Evolutionary conservation across 192 early-diverging fungal species (phyloP).

Genomic region (Gonapodya prolifera): DNA sequence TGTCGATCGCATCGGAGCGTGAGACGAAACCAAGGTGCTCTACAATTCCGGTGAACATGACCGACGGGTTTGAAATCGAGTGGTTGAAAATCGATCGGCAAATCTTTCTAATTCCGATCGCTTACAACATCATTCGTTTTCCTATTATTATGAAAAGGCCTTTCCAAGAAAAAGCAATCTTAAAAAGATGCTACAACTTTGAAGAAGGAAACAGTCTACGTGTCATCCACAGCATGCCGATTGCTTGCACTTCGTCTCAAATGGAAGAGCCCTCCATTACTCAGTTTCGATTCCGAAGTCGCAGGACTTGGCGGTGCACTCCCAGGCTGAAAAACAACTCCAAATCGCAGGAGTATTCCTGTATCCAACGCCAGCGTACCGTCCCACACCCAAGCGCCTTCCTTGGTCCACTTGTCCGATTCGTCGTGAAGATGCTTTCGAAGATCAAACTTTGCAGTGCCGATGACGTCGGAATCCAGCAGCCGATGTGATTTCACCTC

Average conservation of each 20-base stretch:
- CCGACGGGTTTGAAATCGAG: neutral
- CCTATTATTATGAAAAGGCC: neutral
- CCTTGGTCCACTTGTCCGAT: neutral
- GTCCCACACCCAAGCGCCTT: neutral
- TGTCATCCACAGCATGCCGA: neutral
- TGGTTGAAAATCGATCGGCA: neutral
- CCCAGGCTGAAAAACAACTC: neutral
- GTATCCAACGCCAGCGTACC: neutral
- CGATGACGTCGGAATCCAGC: neutral
- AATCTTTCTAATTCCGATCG: neutral
- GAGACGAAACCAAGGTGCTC: conserved; percentile 75
- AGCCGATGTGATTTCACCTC: neutral
- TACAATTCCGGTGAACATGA: conserved; percentile 98
- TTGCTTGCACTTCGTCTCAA: neutral
- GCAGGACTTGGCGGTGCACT: neutral
- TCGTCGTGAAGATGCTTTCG: neutral
- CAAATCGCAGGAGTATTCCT: neutral
- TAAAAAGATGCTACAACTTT: neutral
- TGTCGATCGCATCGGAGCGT: conserved; percentile 55
- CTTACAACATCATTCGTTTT: no score
- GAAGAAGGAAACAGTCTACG: neutral
- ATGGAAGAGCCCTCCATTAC: neutral
- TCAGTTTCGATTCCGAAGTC: neutral
- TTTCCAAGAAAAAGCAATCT: no score
- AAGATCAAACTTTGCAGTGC: neutral